phyloP scores from a whole-genome alignment of 805 yeast species.

The Ogataea thermomethanolica region DNA sequence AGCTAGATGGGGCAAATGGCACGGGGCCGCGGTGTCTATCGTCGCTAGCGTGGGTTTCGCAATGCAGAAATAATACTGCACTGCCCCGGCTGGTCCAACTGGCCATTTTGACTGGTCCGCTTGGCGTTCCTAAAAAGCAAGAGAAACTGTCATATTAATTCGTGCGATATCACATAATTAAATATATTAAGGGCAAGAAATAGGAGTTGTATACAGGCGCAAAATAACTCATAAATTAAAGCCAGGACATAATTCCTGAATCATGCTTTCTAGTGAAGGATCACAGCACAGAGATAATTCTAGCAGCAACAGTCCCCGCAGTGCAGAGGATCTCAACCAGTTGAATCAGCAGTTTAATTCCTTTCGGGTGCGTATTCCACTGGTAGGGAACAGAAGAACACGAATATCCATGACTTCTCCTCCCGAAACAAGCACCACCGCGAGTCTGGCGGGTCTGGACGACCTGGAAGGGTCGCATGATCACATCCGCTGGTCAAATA shows the following conservation, averaged over 20 bases:
- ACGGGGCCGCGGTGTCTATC: no score
- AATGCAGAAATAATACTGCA: no score
- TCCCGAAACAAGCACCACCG: background rate
- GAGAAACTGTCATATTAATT: slow-evolving; percentile 1
- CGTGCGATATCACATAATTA: slow-evolving; percentile 1
- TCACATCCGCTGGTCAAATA: slow-evolving; percentile 27
- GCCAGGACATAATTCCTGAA: background rate
- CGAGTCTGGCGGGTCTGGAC: background rate
- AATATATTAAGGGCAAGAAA: slow-evolving; percentile 2
- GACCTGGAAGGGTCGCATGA: slow-evolving; percentile 13
- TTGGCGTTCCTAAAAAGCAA: background rate
- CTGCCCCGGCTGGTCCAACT: no score
- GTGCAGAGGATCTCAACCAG: slow-evolving; percentile 11
- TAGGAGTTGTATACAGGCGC: slow-evolving; percentile 2
- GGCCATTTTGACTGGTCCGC: background rate
- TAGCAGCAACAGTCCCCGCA: slow-evolving; percentile 2
- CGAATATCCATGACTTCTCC: slow-evolving; percentile 8
- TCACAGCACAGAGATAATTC: slow-evolving; percentile 4
- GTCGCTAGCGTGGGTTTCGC: no score
- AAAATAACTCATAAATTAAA: background rate
- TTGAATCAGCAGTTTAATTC: slow-evolving; percentile 19
- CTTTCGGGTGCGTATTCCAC: slow-evolving; percentile 19
- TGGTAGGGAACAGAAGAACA: slow-evolving; percentile 10
- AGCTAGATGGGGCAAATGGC: no score
- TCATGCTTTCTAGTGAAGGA: slow-evolving; percentile 7